phyloP scores from a whole-genome alignment of 345 rosid species.

The Citrus australasica region DNA sequence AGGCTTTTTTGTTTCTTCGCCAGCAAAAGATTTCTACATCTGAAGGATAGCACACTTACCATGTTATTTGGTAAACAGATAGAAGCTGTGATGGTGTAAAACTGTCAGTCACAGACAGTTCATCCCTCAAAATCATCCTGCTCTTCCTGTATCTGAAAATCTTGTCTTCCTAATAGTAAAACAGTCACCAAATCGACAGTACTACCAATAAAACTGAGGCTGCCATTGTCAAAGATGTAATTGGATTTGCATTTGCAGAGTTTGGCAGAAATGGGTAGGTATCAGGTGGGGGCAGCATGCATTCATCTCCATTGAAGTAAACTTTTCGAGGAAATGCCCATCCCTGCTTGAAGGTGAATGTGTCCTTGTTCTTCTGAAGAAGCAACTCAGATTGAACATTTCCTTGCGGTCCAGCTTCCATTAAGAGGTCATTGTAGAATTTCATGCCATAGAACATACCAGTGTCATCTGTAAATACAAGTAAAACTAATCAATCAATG shows the following conservation, averaged over 20 bases:
- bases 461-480: conserved; percentile 47
- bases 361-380: conserved; percentile 43
- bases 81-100: conserved; percentile 8
- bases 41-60: background rate
- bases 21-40: background rate
- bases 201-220: conserved; percentile 29
- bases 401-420: conserved; percentile 59
- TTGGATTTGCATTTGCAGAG: conserved; percentile 22
- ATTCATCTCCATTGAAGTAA: conserved; percentile 60
- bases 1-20: background rate
- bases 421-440: conserved; percentile 45
- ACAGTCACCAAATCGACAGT: conserved; percentile 16
- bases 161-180: background rate
- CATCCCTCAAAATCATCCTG: conserved; percentile 15
- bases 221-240: conserved; percentile 16
- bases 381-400: conserved; percentile 60
- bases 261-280: conserved; percentile 45
- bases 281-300: conserved; percentile 55
- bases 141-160: conserved; percentile 9
- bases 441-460: conserved; percentile 59
- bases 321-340: conserved; percentile 61
- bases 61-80: background rate
- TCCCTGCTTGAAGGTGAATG: conserved; percentile 48
- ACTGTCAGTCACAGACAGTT: conserved; percentile 5
- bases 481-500: background rate